phyloP scores from a whole-genome alignment of 2,329 filamentous ascomycete species.

The Clonostachys rhizophaga region DNA sequence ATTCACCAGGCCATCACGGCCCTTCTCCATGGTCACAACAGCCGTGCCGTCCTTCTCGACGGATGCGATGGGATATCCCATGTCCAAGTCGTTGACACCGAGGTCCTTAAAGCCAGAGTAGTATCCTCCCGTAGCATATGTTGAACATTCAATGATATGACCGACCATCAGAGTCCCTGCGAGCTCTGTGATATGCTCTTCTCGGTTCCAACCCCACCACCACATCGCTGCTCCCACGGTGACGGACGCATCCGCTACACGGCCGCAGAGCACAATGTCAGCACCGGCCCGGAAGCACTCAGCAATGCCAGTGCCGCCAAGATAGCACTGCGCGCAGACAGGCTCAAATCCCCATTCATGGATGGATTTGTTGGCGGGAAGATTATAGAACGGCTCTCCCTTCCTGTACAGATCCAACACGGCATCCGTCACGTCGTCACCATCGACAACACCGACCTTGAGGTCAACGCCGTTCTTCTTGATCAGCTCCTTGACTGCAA shows the following conservation, averaged over 20 bases:
- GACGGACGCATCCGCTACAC: conserved; percentile 37
- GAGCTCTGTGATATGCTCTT: conserved; percentile 35
- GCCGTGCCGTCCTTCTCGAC: conserved; percentile 16
- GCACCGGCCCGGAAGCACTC: conserved; percentile 29
- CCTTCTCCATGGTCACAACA: conserved; percentile 23
- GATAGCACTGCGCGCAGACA: conserved; percentile 29
- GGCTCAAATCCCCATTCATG: conserved; percentile 16
- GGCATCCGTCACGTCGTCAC: conserved; percentile 22
- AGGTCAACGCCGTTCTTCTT: conserved; percentile 21
- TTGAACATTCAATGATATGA: conserved; percentile 44
- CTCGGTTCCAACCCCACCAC: conserved; percentile 44
- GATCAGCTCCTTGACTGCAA: conserved; percentile 11
- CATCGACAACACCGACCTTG: conserved; percentile 25
- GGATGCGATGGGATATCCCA: conserved; percentile 22
- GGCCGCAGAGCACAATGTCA: conserved; percentile 39
- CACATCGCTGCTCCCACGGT: conserved; percentile 47
- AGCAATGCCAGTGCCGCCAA: conserved; percentile 40
- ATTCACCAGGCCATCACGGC: conserved; percentile 20
- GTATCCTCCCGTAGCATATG: conserved; percentile 46
- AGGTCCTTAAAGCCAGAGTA: conserved; percentile 33
- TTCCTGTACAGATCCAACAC: conserved; percentile 14
- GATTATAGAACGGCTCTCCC: conserved; percentile 12
- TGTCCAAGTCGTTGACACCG: conserved; percentile 13
- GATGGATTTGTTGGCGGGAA: conserved; percentile 14
- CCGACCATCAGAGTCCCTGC: conserved; percentile 41